Base-by-base conservation (phyloP, 176 grass and related monocot genomes). In the Avena sativa region DNA sequence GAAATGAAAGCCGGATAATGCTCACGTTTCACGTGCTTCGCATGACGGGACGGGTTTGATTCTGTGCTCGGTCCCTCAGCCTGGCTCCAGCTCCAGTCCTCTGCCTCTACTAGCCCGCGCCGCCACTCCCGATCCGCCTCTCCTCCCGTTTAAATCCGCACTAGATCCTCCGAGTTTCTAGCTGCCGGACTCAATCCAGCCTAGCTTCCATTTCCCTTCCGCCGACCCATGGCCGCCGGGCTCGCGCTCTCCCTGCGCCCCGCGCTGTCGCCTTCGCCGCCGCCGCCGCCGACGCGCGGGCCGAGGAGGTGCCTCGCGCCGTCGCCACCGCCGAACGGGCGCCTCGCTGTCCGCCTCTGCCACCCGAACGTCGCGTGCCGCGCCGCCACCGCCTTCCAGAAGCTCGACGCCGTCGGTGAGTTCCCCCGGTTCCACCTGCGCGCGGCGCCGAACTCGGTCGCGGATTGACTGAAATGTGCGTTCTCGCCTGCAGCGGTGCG, bases 361-460 rank as follows among this genome's bases (percentile, higher is more conserved):
- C 16, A 48, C 11, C 71, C 46, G 23, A 49, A 3, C 47, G 13
- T 65, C 68, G 28, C 71, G 2, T 80, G 81, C 28, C 81, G 81
- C 68, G 84, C 79, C 64, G 56, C 81, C 48, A 71, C 89, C 14
- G 74, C 76, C 8, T 91, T 88, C 81, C 85, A 85, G 20, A 71
- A 80, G 76, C 85, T 91, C 19, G 85, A 91, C 8, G 85, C 89
- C 85, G 68, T 76, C 75, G 66, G 89, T 91, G 76, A 91, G 89
- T 25, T 8, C 72, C 64, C 16, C 16, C 5, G 1, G 1, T 5
- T 2, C 5, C n/a, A 62, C n/a, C 59, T 23, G 59, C 20, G n/a
- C 59, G 20, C 20, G 56, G 56, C 63, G 61, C 4, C 62, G 12
- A 25, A 65, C 11, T 43, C 20, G 69, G 9, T 12, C 40, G 68